Base-by-base conservation (phyloP, 371 early-diverging fungal genomes). In the Syncephalastrum monosporum region DNA sequence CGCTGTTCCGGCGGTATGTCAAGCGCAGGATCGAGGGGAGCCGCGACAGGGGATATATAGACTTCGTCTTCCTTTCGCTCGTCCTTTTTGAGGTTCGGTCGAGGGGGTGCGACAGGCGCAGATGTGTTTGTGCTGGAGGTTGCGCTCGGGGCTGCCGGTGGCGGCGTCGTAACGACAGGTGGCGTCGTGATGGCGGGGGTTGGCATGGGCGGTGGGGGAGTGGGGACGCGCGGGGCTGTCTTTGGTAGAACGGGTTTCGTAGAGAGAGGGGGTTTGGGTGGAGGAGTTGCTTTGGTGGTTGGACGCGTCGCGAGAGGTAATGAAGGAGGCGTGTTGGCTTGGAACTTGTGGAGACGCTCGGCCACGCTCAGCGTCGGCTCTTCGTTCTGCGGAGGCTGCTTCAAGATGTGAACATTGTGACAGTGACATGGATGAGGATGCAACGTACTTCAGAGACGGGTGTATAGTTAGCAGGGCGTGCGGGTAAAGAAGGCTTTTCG, bases 11-110 rank as follows among this genome's bases (percentile, higher is more conserved):
- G 46, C 13, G 50, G 50, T 27, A 53, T 61, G 42, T 77, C 77
- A 42, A 74, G 23, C 1, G 74, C 77, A 33, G 77, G 77, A 48
- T 77, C 75, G 10, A 74, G 59, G 8, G 66, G 66, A 21, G 66
- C 61, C 15, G 66, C 61, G 8, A 65, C 57, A 47, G 66, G 55
- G 4, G 66, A 61, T 15, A 60, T 65, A 27, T 61, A 55, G 4
- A 61, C 58, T 16, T 65, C 60, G 15, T 29, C 33, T 17, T 59
- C 42, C 41, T 52, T 7, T 52, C 19, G n/a, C 10, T 24, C 17
- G 48, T 50, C 21, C 15, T 27, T 44, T 24, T 55, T 50, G 46
- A 57, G 27, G 46, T 59, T 59, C 12, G 64, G 55, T 6, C 53
- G 58, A 17, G 58, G 57, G 10, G 66, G 66, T 25, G 50, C 57